Conservation (phyloP, 2,329 filamentous ascomycete genomes). For the Diaporthe batatas region DNA sequence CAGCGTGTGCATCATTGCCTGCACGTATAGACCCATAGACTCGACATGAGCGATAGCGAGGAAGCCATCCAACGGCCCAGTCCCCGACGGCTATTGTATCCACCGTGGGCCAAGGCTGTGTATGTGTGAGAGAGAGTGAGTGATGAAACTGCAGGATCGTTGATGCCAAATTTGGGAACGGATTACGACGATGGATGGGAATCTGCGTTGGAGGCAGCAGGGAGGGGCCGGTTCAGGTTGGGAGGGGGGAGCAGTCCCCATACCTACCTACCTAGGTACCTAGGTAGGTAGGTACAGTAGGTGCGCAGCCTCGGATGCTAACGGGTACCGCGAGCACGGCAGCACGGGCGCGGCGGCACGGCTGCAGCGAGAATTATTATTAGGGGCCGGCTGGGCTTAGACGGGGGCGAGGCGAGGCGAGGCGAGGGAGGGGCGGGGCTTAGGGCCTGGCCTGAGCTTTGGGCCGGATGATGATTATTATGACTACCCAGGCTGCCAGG, state of each 20-base stretch:
- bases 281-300: no score
- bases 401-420: conserved; percentile 13
- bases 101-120: conserved; percentile 23
- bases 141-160: conserved; percentile 34
- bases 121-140: not conserved
- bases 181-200: conserved; percentile 34
- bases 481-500: not conserved
- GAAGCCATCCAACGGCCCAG: not conserved
- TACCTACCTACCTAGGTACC: no score
- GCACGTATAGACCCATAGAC: no score
- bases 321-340: conserved; percentile 11
- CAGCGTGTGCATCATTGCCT: not conserved
- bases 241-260: not conserved
- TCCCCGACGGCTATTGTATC: not conserved
- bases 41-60: not conserved
- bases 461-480: not conserved
- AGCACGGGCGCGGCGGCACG: conserved; percentile 27
- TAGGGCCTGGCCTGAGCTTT: conserved; percentile 12
- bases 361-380: conserved; percentile 33
- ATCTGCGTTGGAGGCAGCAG: conserved; percentile 27
- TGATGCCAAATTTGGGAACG: conserved; percentile 38
- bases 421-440: not conserved
- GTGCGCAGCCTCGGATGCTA: conserved; percentile 29
- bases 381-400: conserved; percentile 28
- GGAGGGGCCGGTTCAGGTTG: not conserved